Evolutionary conservation across 2,329 filamentous ascomycete species (phyloP).

Genomic region (Sporothrix inflata): DNA sequence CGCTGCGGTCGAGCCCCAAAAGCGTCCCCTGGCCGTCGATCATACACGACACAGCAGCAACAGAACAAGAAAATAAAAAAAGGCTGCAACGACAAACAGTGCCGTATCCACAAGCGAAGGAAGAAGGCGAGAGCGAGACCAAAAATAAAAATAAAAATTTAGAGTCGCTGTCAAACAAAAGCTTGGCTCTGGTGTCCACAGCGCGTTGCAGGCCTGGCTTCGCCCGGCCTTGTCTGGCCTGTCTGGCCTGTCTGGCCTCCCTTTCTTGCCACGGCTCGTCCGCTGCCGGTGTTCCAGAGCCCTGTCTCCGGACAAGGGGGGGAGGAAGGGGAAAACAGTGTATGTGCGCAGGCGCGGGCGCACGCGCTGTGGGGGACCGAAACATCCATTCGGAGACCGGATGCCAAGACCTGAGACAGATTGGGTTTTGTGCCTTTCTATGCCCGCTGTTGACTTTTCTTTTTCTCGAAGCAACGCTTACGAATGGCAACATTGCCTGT

Average conservation of each 20-base stretch:
- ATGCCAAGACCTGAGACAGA: conserved; percentile 30
- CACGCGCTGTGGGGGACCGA: background rate
- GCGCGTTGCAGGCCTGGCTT: too few species aligned
- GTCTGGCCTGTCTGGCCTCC: background rate
- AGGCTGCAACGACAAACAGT: conserved; percentile 11
- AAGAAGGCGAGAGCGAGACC: background rate
- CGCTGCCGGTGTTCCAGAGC: conserved; percentile 28
- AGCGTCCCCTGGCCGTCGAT: conserved; percentile 8
- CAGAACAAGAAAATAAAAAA: background rate
- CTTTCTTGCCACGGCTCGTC: conserved; percentile 14
- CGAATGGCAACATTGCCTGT: too few species aligned
- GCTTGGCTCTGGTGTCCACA: conserved; percentile 14
- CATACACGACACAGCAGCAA: background rate
- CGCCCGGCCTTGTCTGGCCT: background rate
- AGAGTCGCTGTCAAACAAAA: conserved; percentile 18
- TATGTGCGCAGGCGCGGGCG: too few species aligned
- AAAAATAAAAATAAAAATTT: background rate
- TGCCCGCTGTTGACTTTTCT: background rate
- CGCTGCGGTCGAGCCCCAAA: conserved; percentile 5
- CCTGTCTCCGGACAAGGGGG: background rate
- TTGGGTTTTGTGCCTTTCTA: conserved; percentile 7
- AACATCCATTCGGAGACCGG: conserved; percentile 20
- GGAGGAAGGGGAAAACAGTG: background rate
- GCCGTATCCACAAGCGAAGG: background rate
- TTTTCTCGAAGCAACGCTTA: too few species aligned